Conservation (phyloP, 345 rosid species). For the Citrus mangshanensis region DNA sequence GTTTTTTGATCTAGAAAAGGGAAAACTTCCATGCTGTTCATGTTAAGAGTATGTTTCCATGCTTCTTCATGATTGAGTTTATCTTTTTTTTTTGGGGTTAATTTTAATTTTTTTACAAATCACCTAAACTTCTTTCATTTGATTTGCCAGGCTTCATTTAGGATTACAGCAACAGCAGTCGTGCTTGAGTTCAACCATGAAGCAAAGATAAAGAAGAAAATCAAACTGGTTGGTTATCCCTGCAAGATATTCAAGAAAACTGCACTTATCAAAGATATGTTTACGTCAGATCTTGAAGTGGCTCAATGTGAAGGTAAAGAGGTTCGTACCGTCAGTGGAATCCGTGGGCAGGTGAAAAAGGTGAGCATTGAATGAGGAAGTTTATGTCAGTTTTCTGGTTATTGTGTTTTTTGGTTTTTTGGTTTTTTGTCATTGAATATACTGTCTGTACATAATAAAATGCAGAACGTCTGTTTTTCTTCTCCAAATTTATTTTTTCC, state of each 20-base stretch:
- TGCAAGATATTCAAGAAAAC: constrained; percentile 89
- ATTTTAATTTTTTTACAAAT: not conserved
- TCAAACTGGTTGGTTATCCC: constrained; percentile 86
- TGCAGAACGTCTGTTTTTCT: not conserved
- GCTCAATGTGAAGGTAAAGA: constrained; percentile 89
- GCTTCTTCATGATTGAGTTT: not conserved
- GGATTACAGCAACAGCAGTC: constrained; percentile 79
- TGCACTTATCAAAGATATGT: constrained; percentile 83
- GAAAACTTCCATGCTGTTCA: not conserved
- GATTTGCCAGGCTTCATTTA: constrained; percentile 61
- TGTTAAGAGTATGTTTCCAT: not conserved
- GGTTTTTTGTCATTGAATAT: not conserved
- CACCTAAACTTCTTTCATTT: constrained; percentile 22
- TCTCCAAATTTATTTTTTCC: not conserved
- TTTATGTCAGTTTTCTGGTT: not conserved
- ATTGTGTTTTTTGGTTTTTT: not conserved
- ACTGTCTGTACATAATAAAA: not conserved
- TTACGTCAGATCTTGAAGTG: constrained; percentile 92
- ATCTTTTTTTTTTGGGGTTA: not conserved
- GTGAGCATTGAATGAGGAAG: constrained; percentile 25
- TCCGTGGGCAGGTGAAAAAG: constrained; percentile 93
- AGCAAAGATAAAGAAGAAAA: constrained; percentile 69
- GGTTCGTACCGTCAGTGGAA: constrained; percentile 87
- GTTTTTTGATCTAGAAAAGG: constrained; percentile 13
- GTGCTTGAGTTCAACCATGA: constrained; percentile 86